These are phyloP conservation scores for Aspergillus persii DNA, from an alignment of 2,329 filamentous ascomycete species.

Conservation along the genomic window DNA sequence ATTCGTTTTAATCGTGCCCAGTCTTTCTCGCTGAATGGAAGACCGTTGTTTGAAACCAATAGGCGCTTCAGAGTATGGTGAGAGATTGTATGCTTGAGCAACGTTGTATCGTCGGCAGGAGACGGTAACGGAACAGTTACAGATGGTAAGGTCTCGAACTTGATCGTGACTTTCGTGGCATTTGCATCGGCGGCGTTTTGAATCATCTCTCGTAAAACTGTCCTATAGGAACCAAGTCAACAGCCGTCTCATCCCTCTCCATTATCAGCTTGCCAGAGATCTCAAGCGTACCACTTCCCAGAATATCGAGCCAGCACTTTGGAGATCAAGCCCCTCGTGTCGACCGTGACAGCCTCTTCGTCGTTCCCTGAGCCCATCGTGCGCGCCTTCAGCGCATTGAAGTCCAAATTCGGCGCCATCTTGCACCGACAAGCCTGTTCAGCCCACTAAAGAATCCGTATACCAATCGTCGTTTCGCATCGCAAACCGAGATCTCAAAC, in stretches of 20 bases:
- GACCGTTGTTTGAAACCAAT: conserved; percentile 90
- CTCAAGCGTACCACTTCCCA: conserved; percentile 75
- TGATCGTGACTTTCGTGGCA: conserved; percentile 83
- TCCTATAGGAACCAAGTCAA: conserved; percentile 36
- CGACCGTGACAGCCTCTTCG: conserved; percentile 96
- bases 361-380: conserved; percentile 83
- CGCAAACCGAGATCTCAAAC: no score
- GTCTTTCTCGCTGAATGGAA: conserved; percentile 83
- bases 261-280: no score
- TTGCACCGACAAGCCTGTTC: conserved; percentile 6
- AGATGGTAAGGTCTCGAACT: conserved; percentile 87
- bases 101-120: conserved; percentile 64
- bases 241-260: conserved; percentile 21
- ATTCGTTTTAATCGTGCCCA: conserved; percentile 94
- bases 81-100: conserved; percentile 77
- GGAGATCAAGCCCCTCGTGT: conserved; percentile 93
- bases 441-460: background rate
- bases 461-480: background rate
- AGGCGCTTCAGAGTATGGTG: conserved; percentile 84
- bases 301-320: conserved; percentile 96
- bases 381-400: conserved; percentile 73
- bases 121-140: conserved; percentile 68
- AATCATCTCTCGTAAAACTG: conserved; percentile 81
- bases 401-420: conserved; percentile 70
- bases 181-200: conserved; percentile 98